Evolutionary conservation across 345 rosid genomes (phyloP), one percentile per base, ranked within the genome.

Genomic region (Lagerstroemia speciosa): DNA sequence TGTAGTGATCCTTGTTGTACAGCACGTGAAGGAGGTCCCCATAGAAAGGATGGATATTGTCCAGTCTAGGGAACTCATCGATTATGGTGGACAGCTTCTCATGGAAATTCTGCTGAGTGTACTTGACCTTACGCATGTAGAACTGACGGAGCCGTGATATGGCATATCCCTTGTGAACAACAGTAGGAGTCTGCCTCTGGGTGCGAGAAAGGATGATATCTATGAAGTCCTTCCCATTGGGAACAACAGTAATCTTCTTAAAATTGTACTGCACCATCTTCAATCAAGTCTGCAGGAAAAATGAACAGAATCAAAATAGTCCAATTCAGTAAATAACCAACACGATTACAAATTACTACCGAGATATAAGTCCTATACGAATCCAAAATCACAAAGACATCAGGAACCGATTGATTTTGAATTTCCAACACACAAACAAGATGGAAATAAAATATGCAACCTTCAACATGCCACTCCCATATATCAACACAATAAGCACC

Each of bases 171-270:
- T 85, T 85, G 69, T 82, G 87, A 60, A 93, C 96, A 46, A 89
- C 96, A 14, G 96, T 85, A 11, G 96, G 94, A 3, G 92, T 89
- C 70, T 87, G 94, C 48, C 91, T 80, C 71, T 87, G 97, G 8
- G 96, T 89, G n/a, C 89, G 81, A 4, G 94, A 83, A 12, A 83
- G 85, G 69, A 77, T 84, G 62, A 82, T 79, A 41, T 89, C 87
- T 26, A 89, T 52, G 72, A 89, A 85, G 69, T 87, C 87, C 83
- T 86, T 86, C 77, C 94, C 91, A 74, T 83, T 86, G 0, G 96
- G 89, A 11, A 88, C 91, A 38, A 86, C 80, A 8, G 86, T 89
- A 68, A 88, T 92, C 71, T 80, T 84, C 78, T 84, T 88, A 70
- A 89, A 89, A 77, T 87, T 81, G 71, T 72, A 85, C 63, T 83